Conservation (phyloP, 2,329 filamentous ascomycete genomes). For the Pseudogymnoascus sp. region DNA sequence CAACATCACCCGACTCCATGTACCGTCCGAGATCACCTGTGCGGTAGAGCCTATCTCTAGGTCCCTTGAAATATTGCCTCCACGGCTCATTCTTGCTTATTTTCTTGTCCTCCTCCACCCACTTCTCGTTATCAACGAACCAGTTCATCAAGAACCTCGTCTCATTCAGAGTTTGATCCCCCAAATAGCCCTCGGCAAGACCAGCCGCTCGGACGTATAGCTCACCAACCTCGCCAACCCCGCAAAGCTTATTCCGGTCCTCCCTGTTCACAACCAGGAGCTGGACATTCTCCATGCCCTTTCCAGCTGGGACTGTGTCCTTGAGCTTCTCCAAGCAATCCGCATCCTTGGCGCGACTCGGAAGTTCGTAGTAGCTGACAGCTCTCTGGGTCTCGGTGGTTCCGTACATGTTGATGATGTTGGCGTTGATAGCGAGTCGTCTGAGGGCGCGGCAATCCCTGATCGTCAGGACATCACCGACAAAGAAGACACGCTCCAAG, state of each 20-base stretch:
- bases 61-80: conserved; percentile 70
- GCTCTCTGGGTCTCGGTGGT: conserved; percentile 77
- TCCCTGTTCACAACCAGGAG: conserved; percentile 71
- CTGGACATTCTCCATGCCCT: conserved; percentile 83
- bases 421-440: conserved; percentile 62
- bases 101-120: conserved; percentile 40
- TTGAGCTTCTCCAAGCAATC: conserved; percentile 54
- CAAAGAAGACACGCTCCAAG: conserved; percentile 77
- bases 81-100: conserved; percentile 63
- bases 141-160: conserved; percentile 27
- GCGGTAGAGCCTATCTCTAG: conserved; percentile 76
- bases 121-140: conserved; percentile 28
- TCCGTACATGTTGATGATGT: conserved; percentile 80
- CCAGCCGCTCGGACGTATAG: conserved; percentile 76
- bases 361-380: conserved; percentile 76
- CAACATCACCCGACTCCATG: conserved; percentile 58
- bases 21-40: conserved; percentile 81
- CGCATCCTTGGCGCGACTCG: conserved; percentile 54
- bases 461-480: conserved; percentile 82
- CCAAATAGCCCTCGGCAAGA: conserved; percentile 69
- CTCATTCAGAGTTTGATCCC: conserved; percentile 24
- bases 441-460: conserved; percentile 72
- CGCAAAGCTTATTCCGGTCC: conserved; percentile 58
- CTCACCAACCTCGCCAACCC: conserved; percentile 74
- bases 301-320: conserved; percentile 74